phyloP scores from a whole-genome alignment of 306 rosid genomes.

The Cucumis cinereus region DNA sequence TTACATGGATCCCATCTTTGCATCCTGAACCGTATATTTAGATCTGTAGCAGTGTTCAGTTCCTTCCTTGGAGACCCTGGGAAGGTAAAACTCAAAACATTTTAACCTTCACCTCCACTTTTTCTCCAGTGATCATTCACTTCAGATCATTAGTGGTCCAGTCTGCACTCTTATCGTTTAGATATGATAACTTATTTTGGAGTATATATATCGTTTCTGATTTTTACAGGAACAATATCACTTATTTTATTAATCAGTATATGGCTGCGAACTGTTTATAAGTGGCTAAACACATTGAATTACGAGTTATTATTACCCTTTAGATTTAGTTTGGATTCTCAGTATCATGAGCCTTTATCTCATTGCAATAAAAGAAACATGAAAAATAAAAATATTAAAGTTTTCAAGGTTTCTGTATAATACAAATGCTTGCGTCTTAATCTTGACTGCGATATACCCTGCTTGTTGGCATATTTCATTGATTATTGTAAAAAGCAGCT shows the following conservation, averaged over 20 bases:
- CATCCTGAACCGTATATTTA: conserved; percentile 44
- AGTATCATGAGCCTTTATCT: background rate
- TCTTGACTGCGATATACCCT: background rate
- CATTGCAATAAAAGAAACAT: background rate
- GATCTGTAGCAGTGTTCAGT: conserved; percentile 83
- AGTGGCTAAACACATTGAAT: background rate
- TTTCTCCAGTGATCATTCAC: background rate
- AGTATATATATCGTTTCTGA: background rate
- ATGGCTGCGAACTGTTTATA: background rate
- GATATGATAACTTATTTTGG: background rate
- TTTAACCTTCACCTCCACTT: background rate
- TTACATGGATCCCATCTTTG: conserved; percentile 1
- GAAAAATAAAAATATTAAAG: background rate
- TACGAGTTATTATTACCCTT: background rate
- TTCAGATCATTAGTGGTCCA: background rate
- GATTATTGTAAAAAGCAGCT: background rate
- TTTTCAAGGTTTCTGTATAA: background rate
- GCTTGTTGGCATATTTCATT: background rate
- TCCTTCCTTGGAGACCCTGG: conserved; percentile 98
- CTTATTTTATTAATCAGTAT: background rate
- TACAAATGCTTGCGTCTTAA: background rate
- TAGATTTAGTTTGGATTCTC: background rate
- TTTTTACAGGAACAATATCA: background rate
- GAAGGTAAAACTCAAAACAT: conserved; percentile 45
- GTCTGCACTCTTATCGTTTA: background rate